Conservation (phyloP, 2,329 filamentous ascomycete genomes). For the Tolypocladium guangdongense region DNA sequence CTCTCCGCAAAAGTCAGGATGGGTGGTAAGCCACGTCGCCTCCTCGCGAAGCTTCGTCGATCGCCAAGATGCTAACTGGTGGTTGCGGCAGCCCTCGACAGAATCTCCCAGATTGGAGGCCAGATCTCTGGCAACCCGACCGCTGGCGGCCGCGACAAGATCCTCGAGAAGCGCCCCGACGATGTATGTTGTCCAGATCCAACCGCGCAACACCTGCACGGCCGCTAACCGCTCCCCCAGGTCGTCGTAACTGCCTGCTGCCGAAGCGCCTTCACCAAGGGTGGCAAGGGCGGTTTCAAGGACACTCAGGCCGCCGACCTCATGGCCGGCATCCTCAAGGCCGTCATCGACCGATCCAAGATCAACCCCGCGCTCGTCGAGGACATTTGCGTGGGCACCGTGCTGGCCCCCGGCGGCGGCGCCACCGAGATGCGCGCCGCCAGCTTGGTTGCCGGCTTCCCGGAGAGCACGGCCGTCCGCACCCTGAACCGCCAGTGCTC, state of each 20-base stretch:
- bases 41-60: neutral
- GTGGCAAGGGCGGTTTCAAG: slow-evolving; percentile 90
- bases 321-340: slow-evolving; percentile 71
- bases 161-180: slow-evolving; percentile 56
- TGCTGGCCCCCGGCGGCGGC: slow-evolving; percentile 84
- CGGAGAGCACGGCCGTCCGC: slow-evolving; percentile 73
- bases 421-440: slow-evolving; percentile 96
- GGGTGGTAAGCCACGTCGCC: slow-evolving; percentile 21
- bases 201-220: neutral
- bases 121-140: slow-evolving; percentile 52
- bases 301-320: slow-evolving; percentile 83
- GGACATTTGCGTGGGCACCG: slow-evolving; percentile 84
- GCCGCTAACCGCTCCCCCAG: slow-evolving; percentile 24
- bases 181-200: slow-evolving; percentile 36
- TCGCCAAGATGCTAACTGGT: slow-evolving; percentile 3
- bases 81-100: slow-evolving; percentile 38
- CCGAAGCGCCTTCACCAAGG: slow-evolving; percentile 85
- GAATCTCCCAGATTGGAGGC: slow-evolving; percentile 49
- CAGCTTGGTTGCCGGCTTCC: slow-evolving; percentile 81
- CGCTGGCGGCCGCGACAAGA: slow-evolving; percentile 38
- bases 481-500: slow-evolving; percentile 91
- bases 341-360: slow-evolving; percentile 70
- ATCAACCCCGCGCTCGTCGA: slow-evolving; percentile 85
- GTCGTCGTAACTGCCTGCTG: slow-evolving; percentile 89
- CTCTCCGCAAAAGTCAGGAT: slow-evolving; percentile 14